phyloP scores from a whole-genome alignment of 2,329 filamentous ascomycete species.

The Penicillium sp. region DNA sequence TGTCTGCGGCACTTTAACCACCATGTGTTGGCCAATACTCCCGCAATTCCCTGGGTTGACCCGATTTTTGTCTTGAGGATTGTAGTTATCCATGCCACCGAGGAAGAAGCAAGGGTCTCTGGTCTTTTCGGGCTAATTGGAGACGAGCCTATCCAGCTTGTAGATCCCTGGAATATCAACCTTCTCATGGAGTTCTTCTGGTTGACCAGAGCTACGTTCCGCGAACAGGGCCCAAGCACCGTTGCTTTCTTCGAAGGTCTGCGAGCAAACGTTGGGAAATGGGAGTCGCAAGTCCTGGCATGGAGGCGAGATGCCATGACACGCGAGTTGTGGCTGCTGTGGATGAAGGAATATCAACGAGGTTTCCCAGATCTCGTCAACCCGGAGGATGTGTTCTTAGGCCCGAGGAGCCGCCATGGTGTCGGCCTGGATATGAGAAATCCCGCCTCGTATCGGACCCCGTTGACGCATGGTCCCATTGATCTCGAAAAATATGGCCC shows the following conservation, averaged over 20 bases:
- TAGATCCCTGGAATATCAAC: neutral
- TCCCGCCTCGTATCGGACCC: neutral
- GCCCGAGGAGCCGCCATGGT: neutral
- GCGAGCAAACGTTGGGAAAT: neutral
- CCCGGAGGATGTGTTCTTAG: neutral
- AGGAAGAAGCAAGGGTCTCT: neutral
- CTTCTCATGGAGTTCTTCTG: neutral
- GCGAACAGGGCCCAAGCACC: neutral
- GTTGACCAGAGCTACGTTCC: neutral
- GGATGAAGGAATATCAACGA: neutral
- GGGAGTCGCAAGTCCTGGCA: neutral
- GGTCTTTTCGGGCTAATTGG: neutral
- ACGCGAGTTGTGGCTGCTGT: neutral
- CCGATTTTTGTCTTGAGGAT: neutral
- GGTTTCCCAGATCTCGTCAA: neutral
- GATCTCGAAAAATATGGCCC: neutral
- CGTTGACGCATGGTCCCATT: neutral
- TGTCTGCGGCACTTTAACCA: neutral
- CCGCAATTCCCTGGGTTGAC: neutral
- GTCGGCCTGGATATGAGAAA: neutral
- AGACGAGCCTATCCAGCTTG: conserved; percentile 1
- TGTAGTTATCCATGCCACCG: neutral
- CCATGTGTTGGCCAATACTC: neutral
- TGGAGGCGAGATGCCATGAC: neutral
- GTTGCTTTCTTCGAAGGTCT: neutral